These are phyloP conservation scores for Phaeotremella fagi DNA, from an alignment of 768 basidiomycete species.

Conservation along the genomic window DNA sequence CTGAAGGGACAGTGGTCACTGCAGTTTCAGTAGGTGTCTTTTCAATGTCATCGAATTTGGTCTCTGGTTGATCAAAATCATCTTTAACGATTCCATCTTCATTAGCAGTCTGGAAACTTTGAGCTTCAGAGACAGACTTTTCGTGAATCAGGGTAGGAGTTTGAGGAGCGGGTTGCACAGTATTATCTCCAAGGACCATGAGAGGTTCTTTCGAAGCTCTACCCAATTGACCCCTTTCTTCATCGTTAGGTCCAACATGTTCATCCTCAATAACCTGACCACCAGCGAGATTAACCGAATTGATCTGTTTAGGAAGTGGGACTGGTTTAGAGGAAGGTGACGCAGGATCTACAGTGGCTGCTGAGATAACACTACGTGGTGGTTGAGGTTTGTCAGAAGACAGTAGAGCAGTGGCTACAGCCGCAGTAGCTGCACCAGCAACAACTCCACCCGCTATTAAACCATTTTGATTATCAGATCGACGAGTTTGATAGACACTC, in stretches of 20 bases:
- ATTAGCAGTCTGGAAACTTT: conserved; percentile 12
- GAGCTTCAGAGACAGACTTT: not conserved
- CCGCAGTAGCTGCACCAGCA: not conserved
- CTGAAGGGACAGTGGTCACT: too few species aligned
- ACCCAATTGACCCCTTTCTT: not conserved
- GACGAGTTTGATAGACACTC: not conserved
- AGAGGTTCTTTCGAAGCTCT: not conserved
- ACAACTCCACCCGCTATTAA: not conserved
- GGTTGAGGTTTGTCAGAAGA: not conserved
- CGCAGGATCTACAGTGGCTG: not conserved
- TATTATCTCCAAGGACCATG: not conserved
- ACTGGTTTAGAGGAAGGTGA: not conserved
- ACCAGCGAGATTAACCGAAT: conserved; percentile 5
- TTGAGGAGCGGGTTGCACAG: not conserved
- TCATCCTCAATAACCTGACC: not conserved
- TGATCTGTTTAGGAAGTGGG: conserved; percentile 1
- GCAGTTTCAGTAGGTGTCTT: not conserved
- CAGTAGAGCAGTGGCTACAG: not conserved
- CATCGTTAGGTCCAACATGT: not conserved
- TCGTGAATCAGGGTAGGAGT: not conserved
- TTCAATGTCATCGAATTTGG: not conserved
- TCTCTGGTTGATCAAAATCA: not conserved
- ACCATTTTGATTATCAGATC: not conserved
- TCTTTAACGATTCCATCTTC: too few species aligned
- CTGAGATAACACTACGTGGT: not conserved